phyloP scores from a whole-genome alignment of 2,329 filamentous ascomycete genomes.

The Sporothrix euskadiensis region DNA sequence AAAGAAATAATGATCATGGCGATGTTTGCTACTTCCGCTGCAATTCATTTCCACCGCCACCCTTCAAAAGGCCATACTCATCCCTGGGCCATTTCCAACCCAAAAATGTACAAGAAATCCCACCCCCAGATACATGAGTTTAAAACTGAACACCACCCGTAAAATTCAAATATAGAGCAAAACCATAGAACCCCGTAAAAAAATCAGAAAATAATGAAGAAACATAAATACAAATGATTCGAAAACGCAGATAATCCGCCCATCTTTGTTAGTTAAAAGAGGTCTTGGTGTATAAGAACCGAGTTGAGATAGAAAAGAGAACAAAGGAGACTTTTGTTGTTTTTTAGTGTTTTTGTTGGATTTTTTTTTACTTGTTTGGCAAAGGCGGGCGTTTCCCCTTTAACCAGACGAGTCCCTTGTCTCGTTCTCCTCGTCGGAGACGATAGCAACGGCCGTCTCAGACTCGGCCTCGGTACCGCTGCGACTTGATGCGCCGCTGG shows the following conservation, averaged over 20 bases:
- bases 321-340: slow-evolving; percentile 17
- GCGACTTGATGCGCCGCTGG: slow-evolving; percentile 22
- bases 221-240: slow-evolving; percentile 10
- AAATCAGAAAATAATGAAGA: neutral
- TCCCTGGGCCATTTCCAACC: neutral
- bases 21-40: slow-evolving; percentile 13
- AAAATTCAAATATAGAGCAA: neutral
- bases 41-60: neutral
- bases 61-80: neutral
- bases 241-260: slow-evolving; percentile 4
- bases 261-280: slow-evolving; percentile 14
- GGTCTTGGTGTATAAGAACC: neutral
- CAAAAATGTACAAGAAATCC: neutral
- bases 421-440: slow-evolving; percentile 35
- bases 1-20: slow-evolving; percentile 8
- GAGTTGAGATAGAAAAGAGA: slow-evolving; percentile 15
- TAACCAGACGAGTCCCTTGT: slow-evolving; percentile 35
- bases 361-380: slow-evolving; percentile 13
- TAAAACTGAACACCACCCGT: slow-evolving; percentile 1
- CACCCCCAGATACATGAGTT: neutral
- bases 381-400: neutral
- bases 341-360: slow-evolving; percentile 6
- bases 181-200: slow-evolving; percentile 14
- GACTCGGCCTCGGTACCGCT: slow-evolving; percentile 38
- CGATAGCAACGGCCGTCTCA: slow-evolving; percentile 34